These are phyloP conservation scores for Colletotrichum godetiae DNA, from an alignment of 2,329 filamentous ascomycete genomes.

Conservation along the genomic window DNA sequence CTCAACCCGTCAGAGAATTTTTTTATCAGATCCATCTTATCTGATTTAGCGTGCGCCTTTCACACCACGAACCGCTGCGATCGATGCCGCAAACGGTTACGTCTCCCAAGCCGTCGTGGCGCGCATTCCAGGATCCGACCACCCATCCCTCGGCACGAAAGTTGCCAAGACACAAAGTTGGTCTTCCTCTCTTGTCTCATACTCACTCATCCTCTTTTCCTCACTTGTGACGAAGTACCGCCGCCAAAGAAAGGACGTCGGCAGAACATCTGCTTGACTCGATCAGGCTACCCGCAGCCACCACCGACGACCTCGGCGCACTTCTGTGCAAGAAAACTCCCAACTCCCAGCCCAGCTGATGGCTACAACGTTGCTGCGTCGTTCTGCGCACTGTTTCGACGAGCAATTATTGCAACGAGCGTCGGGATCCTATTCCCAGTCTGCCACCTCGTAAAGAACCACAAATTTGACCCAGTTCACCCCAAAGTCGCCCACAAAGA, in stretches of 20 bases:
- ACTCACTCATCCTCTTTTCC: not conserved
- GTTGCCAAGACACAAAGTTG: not conserved
- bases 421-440: not conserved
- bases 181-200: not conserved
- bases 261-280: not conserved
- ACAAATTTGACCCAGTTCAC: not conserved
- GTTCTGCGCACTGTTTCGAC: not conserved
- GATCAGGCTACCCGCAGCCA: not conserved
- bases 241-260: not conserved
- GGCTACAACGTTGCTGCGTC: not conserved
- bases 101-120: conserved; percentile 6
- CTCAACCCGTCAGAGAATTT: not conserved
- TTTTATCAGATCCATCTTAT: conserved; percentile 37
- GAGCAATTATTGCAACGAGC: not conserved
- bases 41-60: conserved; percentile 24
- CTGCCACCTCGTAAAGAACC: not conserved
- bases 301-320: not conserved
- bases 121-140: conserved; percentile 11
- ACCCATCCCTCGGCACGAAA: not conserved
- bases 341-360: not conserved
- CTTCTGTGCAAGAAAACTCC: not conserved
- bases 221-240: not conserved
- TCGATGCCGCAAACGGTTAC: conserved; percentile 27
- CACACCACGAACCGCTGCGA: conserved; percentile 6
- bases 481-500: not conserved